A percentile compares a stretch with the other conserved stretches of the same genome.
Evolutionary conservation across 2,329 filamentous ascomycete genomes (phyloP).

Genomic region (Stenocarpella maydis): DNA sequence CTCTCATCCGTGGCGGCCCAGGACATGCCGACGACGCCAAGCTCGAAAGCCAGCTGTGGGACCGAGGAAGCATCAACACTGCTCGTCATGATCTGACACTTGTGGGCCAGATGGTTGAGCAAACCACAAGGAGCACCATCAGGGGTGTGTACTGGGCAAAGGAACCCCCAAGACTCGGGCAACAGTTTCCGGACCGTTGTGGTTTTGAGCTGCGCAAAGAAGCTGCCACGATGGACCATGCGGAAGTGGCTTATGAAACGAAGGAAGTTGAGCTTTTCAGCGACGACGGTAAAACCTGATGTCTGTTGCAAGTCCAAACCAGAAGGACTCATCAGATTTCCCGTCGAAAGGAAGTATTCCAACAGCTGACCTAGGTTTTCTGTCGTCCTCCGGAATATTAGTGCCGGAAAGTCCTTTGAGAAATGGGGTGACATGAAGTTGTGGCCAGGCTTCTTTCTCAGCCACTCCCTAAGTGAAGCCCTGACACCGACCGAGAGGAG

Average conservation of each 20-base stretch:
- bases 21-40: slow-evolving; percentile 80
- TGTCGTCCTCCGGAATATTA: slow-evolving; percentile 82
- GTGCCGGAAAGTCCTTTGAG: slow-evolving; percentile 77
- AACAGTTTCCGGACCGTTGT: slow-evolving; percentile 95
- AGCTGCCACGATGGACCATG: slow-evolving; percentile 98
- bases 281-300: slow-evolving; percentile 94
- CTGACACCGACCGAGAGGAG: slow-evolving; percentile 70
- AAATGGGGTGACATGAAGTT: slow-evolving; percentile 83
- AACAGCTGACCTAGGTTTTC: slow-evolving; percentile 87
- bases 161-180: slow-evolving; percentile 96
- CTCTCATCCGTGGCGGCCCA: slow-evolving; percentile 84
- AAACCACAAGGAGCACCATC: slow-evolving; percentile 95
- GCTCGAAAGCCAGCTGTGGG: slow-evolving; percentile 75
- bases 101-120: slow-evolving; percentile 93
- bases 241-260: slow-evolving; percentile 99
- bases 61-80: slow-evolving; percentile 78
- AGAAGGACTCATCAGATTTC: slow-evolving; percentile 89
- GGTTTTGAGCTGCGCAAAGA: slow-evolving; percentile 97
- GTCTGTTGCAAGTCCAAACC: slow-evolving; percentile 94
- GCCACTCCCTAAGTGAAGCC: slow-evolving; percentile 62
- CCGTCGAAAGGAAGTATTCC: slow-evolving; percentile 96
- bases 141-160: slow-evolving; percentile 96
- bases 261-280: slow-evolving; percentile 98
- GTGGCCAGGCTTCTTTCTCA: slow-evolving; percentile 65
- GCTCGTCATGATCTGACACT: slow-evolving; percentile 86